Conservation (phyloP, 495 filamentous ascomycete genomes). For the Cercophora scortea region DNA sequence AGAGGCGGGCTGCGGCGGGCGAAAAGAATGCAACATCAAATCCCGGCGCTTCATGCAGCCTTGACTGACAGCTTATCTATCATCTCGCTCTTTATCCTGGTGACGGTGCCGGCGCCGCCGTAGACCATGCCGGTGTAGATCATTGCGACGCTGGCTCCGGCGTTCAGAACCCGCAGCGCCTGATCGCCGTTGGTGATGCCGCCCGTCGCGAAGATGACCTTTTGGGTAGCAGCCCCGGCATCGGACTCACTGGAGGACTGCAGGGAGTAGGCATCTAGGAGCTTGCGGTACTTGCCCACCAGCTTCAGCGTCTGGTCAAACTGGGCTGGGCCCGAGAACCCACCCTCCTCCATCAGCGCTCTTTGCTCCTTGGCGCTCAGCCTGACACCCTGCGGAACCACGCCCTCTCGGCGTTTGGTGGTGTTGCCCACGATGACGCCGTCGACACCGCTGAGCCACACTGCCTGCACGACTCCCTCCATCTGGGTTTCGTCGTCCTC, state of each 20-base stretch:
- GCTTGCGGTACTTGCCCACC: slow-evolving; percentile 67
- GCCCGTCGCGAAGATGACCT: slow-evolving; percentile 86
- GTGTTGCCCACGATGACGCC: slow-evolving; percentile 98
- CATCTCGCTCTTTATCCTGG: slow-evolving; percentile 82
- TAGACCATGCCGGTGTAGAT: slow-evolving; percentile 77
- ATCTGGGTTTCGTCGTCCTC: slow-evolving; percentile 80
- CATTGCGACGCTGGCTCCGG: slow-evolving; percentile 83
- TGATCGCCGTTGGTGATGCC: slow-evolving; percentile 82
- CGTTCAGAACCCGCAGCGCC: slow-evolving; percentile 68
- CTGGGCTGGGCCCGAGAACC: slow-evolving; percentile 83
- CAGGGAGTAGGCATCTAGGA: slow-evolving; percentile 52
- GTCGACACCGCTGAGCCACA: slow-evolving; percentile 77
- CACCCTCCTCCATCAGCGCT: slow-evolving; percentile 68
- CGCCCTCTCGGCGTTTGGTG: slow-evolving; percentile 67
- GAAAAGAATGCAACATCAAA: background rate
- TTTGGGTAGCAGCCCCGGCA: slow-evolving; percentile 36
- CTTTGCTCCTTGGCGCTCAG: slow-evolving; percentile 59
- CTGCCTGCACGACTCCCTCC: slow-evolving; percentile 77
- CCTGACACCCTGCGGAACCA: slow-evolving; percentile 55
- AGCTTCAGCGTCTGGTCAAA: slow-evolving; percentile 69
- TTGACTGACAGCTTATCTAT: slow-evolving; percentile 33
- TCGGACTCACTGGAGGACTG: slow-evolving; percentile 7
- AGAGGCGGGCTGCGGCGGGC: background rate
- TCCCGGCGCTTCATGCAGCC: background rate
- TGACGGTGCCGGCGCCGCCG: slow-evolving; percentile 77